These are phyloP conservation scores for Mycosarcoma maydis DNA, from an alignment of 1,284 basidiomycete species.

Conservation along the genomic window DNA sequence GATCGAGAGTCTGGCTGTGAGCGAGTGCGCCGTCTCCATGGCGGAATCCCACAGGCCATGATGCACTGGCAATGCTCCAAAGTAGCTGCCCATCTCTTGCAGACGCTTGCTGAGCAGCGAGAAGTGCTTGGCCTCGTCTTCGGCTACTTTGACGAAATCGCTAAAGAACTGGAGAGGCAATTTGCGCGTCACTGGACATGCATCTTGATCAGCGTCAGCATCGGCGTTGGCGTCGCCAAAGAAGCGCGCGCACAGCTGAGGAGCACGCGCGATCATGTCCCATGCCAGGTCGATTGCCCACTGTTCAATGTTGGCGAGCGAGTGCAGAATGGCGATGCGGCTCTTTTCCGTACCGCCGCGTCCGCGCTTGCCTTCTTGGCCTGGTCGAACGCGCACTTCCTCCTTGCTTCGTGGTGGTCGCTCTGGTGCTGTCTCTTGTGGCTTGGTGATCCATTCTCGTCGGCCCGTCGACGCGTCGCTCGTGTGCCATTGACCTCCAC, in stretches of 20 bases:
- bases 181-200: slow-evolving; percentile 17
- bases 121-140: slow-evolving; percentile 80
- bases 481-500: slow-evolving; percentile 65
- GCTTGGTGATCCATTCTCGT: slow-evolving; percentile 39
- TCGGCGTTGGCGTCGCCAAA: slow-evolving; percentile 22
- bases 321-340: slow-evolving; percentile 79
- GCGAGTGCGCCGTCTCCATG: slow-evolving; percentile 76
- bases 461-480: slow-evolving; percentile 9
- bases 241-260: slow-evolving; percentile 50
- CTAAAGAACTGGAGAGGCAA: slow-evolving; percentile 64
- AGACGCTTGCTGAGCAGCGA: slow-evolving; percentile 69
- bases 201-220: too few relatives aligned
- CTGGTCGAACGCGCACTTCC: slow-evolving; percentile 74
- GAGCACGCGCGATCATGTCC: slow-evolving; percentile 76
- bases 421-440: slow-evolving; percentile 72
- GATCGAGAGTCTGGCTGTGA: slow-evolving; percentile 81
- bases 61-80: slow-evolving; percentile 72
- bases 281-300: slow-evolving; percentile 75
- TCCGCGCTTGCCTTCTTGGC: slow-evolving; percentile 73
- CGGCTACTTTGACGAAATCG: slow-evolving; percentile 71
- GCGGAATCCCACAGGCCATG: slow-evolving; percentile 81
- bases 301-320: slow-evolving; percentile 88
- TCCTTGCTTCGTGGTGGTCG: slow-evolving; percentile 73
- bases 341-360: slow-evolving; percentile 73
- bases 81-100: slow-evolving; percentile 76